phyloP scores from a whole-genome alignment of 2,329 filamentous ascomycete species.

The Apiospora aurea region DNA sequence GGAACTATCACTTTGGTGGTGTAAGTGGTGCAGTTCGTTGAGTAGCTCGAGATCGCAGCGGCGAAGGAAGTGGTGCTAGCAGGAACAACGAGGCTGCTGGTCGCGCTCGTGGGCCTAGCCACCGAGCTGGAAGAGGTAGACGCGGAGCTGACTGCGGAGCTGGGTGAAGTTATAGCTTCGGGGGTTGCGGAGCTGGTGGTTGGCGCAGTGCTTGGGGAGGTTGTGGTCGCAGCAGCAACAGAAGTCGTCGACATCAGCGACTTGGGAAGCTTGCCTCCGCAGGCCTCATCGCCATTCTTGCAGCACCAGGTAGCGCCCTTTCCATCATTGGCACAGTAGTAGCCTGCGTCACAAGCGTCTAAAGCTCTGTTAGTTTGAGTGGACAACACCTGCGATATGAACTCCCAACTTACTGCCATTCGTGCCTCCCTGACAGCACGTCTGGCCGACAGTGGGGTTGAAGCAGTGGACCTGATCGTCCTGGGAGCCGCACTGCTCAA shows the following conservation, averaged over 20 bases:
- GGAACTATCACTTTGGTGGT: conserved; percentile 26
- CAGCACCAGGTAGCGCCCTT: conserved; percentile 65
- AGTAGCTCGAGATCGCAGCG: conserved; percentile 27
- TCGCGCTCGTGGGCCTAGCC: conserved; percentile 20
- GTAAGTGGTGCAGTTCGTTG: conserved; percentile 27
- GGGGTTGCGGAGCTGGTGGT: conserved; percentile 34
- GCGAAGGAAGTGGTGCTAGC: conserved; percentile 27
- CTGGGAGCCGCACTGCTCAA: conserved; percentile 41
- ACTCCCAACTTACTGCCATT: conserved; percentile 57
- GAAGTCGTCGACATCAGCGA: conserved; percentile 52
- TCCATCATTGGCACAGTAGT: conserved; percentile 67
- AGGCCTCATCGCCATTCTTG: conserved; percentile 60
- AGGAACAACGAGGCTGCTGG: conserved; percentile 22
- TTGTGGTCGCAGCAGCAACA: conserved; percentile 36
- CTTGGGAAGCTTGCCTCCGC: conserved; percentile 57
- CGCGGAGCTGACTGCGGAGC: not conserved
- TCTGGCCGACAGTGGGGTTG: conserved; percentile 57
- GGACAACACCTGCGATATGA: conserved; percentile 28
- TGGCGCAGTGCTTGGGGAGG: conserved; percentile 24
- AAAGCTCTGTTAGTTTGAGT: conserved; percentile 24
- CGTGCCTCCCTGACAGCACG: conserved; percentile 58
- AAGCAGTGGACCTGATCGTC: conserved; percentile 64
- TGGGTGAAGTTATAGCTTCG: not conserved
- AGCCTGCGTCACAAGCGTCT: conserved; percentile 68
- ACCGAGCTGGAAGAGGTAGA: not conserved